Evolutionary conservation across 257 asterid species (phyloP), one percentile per base, ranked within the genome.

Genomic region (Solanum chiquidenum): DNA sequence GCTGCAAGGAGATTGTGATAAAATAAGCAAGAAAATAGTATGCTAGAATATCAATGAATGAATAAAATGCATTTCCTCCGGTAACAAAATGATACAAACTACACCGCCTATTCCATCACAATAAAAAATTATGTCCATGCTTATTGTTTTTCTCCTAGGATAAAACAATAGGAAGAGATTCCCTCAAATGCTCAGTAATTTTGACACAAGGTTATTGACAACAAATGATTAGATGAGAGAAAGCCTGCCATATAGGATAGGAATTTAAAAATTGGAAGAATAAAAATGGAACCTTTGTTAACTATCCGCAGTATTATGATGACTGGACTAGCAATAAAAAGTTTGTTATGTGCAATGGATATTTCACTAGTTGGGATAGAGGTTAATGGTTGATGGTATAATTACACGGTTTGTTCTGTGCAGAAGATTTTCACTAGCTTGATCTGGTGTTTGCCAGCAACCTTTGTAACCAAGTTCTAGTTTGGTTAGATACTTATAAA

Each of bases 1-100:
- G 87, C 99, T 97, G 98, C 95, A 86, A 10, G 83, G 80, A 52
- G 35, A 88, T 88, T 64, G 77, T 83, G 84, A 90, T 74, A 60
- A 35, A 55, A 82, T 37, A 29, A 62, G 69, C 40, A 79, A 35
- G 9, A 44, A 80, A n/a, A 25, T 4, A 4, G 37, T 10, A 80
- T 80, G 10, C 69, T 46, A 29, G 69, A 29, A 82, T 31, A 31
- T 12, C 69, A 49, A 2, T 82, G 44, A 49, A 49, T 18, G 86
- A 82, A 82, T 82, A 82, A 23, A 49, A 82, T 82, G 69, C 40
- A 46, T 49, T 82, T 82, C 44, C 86, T 82, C 29, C 12, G 38
- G 7, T 7, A 12, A 10, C 44, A 31, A 46, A 31, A 40, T 40
- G 60, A 76, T 76, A 40, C 35, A 40, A 76, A 40, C 12, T 40